These are phyloP conservation scores for Teunomyces atbi DNA, from an alignment of 805 yeast species.

Conservation along the genomic window DNA sequence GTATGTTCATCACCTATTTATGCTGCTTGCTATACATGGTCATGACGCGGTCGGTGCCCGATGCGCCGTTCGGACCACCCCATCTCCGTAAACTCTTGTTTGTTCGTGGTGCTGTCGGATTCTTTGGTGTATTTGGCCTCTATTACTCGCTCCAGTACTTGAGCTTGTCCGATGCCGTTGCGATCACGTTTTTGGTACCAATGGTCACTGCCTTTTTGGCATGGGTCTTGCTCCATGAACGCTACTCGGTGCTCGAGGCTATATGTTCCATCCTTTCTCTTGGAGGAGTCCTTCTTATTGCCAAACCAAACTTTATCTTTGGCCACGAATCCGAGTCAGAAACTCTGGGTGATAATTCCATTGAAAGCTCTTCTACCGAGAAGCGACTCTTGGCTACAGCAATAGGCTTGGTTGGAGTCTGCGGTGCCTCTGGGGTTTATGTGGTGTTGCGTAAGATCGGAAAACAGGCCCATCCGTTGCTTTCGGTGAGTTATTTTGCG, in stretches of 20 bases:
- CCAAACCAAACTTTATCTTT: constrained; percentile 74
- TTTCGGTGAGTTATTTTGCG: constrained; percentile 78
- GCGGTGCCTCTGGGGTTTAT: constrained; percentile 69
- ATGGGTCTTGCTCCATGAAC: constrained; percentile 62
- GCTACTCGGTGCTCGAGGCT: constrained; percentile 64
- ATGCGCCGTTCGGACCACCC: constrained; percentile 70
- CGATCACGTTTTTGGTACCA: constrained; percentile 77
- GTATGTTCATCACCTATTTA: constrained; percentile 71
- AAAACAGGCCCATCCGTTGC: constrained; percentile 71
- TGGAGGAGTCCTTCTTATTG: constrained; percentile 74
- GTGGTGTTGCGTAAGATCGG: constrained; percentile 76
- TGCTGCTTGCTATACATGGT: constrained; percentile 59
- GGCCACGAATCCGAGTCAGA: constrained; percentile 39
- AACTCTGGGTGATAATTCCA: constrained; percentile 30
- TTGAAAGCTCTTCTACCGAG: constrained; percentile 52
- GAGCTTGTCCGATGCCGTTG: constrained; percentile 77
- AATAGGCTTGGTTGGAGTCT: constrained; percentile 64
- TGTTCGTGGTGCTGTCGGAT: constrained; percentile 67
- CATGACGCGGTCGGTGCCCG: constrained; percentile 46
- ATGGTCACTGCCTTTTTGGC: constrained; percentile 75
- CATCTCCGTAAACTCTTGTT: constrained; percentile 53
- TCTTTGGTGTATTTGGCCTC: constrained; percentile 73
- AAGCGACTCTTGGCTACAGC: constrained; percentile 60
- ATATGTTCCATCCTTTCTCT: constrained; percentile 67
- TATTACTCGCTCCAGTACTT: constrained; percentile 73